Evolutionary conservation across 257 asterid genomes (phyloP), one percentile per base, ranked within the genome.

Genomic region (Misopates orontium): DNA sequence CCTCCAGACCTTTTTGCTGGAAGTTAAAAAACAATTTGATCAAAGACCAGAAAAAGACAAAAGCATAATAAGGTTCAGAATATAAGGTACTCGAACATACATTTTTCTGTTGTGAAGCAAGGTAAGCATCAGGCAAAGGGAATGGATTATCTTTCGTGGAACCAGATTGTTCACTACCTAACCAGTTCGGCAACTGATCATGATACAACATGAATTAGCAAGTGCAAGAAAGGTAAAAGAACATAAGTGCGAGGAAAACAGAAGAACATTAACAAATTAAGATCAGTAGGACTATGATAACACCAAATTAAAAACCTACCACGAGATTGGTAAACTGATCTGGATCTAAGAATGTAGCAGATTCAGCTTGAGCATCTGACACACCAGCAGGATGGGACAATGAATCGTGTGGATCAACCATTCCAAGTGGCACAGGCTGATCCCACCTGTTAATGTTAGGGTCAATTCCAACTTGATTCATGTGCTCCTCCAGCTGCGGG

Each of bases 371-470:
- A 67, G 71, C 96, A 82, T 92, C 98, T 5, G 96, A 82, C 52
- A 87, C 95, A 67, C 96, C 95, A 66, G 95, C 96, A 48, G 97
- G 91, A 85, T 87, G 96, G 54, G 98, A 89, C 70, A 89, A 69
- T 36, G 97, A 92, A 80, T 92, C 97, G 45, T 92, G 97, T 39
- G 96, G 98, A 82, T 89, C 98, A 49, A 87, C 95, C 74, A 87
- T 60, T 74, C 97, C 98, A 73, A 92, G 95, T 51, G 90, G 80
- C 54, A 89, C 70, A 17, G 93, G 88, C 69, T 85, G 88, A 74
- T 84, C 94, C 98, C 97, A 92, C 78, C 80, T 81, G 76, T 89
- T 89, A 77, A 87, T 74, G 36, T 73, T 78, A 51, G 95, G 80
- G 68, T 85, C 87, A 31, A 87, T 23, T 39, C 97, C 98, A 50